Conservation (phyloP, 108 stramenopile species). For the Cyclostephanos tholiformis region DNA sequence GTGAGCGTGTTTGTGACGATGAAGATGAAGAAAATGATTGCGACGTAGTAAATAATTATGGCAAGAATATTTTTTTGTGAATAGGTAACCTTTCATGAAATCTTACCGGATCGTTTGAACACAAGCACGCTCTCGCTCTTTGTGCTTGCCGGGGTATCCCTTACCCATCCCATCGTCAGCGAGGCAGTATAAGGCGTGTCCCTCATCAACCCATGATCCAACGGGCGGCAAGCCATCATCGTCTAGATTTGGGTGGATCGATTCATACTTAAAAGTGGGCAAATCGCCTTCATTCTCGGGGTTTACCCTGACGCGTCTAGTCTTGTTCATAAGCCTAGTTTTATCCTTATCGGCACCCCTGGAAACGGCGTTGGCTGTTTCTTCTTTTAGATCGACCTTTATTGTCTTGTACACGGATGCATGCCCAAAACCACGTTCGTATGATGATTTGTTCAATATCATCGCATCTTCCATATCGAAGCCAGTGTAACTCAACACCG, state of each 20-base stretch:
- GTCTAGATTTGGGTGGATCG: slow-evolving; percentile 73
- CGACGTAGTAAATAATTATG: no score
- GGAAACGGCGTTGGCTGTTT: slow-evolving; percentile 60
- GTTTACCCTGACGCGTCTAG: slow-evolving; percentile 38
- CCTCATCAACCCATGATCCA: slow-evolving; percentile 84
- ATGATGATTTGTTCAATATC: slow-evolving; percentile 96
- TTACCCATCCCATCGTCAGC: slow-evolving; percentile 79
- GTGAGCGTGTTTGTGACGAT: no score
- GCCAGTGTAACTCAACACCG: slow-evolving; percentile 99
- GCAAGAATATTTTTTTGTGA: no score
- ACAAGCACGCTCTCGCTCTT: slow-evolving; percentile 90
- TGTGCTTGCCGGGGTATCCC: slow-evolving; percentile 81
- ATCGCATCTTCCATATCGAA: slow-evolving; percentile 99
- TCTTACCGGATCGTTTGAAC: slow-evolving; percentile 78
- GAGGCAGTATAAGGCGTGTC: slow-evolving; percentile 91
- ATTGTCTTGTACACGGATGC: slow-evolving; percentile 96
- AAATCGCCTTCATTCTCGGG: slow-evolving; percentile 44
- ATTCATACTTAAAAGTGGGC: slow-evolving; percentile 47
- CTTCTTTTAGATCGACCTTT: slow-evolving; percentile 85
- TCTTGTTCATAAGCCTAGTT: slow-evolving; percentile 41
- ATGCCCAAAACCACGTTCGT: slow-evolving; percentile 93
- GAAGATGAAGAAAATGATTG: no score
- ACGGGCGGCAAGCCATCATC: slow-evolving; percentile 93
- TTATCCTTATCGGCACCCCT: slow-evolving; percentile 62
- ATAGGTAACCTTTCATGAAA: no score